Percentiles rank a stretch among this genome's conserved stretches.
phyloP scores from a whole-genome alignment of 495 filamentous ascomycete species.

The Letharia lupina region DNA sequence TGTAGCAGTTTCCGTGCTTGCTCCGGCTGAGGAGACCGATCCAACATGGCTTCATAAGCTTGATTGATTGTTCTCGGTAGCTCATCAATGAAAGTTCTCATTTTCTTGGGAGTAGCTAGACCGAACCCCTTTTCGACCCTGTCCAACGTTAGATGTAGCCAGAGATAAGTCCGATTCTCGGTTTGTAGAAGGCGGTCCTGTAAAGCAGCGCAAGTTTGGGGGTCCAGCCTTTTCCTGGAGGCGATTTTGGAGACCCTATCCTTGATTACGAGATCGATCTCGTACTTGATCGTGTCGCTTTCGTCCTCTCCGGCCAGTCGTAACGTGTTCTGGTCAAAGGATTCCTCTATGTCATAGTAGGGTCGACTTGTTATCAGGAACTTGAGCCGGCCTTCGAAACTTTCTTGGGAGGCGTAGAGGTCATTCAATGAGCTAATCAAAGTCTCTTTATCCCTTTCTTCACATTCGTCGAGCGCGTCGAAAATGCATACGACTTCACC shows the following conservation, averaged over 20 bases:
- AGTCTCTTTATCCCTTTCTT: too few relatives aligned
- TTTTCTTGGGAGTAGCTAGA: conserved; percentile 16
- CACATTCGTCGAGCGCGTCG: too few relatives aligned
- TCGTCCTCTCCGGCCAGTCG: too few relatives aligned
- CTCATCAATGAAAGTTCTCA: conserved; percentile 23
- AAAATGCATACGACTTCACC: too few relatives aligned
- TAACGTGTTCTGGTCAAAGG: too few relatives aligned
- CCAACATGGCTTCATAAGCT: conserved; percentile 32
- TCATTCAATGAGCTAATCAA: too few relatives aligned
- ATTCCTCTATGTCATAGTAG: too few relatives aligned
- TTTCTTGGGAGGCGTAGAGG: too few relatives aligned
- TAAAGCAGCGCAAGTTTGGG: too few relatives aligned
- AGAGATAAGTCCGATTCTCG: conserved; percentile 42
- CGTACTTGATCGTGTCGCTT: too few relatives aligned
- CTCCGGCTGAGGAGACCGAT: conserved; percentile 18
- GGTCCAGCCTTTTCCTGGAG: background rate
- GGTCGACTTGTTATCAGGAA: too few relatives aligned
- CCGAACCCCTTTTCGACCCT: conserved; percentile 26
- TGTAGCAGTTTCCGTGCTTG: conserved; percentile 29
- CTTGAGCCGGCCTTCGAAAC: too few relatives aligned
- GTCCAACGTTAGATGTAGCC: conserved; percentile 35
- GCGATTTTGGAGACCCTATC: background rate
- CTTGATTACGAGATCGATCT: background rate
- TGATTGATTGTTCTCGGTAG: conserved; percentile 29
- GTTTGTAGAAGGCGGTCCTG: conserved; percentile 26